Conservation (phyloP, 2,329 filamentous ascomycete genomes). For the Nothopassalora personata region DNA sequence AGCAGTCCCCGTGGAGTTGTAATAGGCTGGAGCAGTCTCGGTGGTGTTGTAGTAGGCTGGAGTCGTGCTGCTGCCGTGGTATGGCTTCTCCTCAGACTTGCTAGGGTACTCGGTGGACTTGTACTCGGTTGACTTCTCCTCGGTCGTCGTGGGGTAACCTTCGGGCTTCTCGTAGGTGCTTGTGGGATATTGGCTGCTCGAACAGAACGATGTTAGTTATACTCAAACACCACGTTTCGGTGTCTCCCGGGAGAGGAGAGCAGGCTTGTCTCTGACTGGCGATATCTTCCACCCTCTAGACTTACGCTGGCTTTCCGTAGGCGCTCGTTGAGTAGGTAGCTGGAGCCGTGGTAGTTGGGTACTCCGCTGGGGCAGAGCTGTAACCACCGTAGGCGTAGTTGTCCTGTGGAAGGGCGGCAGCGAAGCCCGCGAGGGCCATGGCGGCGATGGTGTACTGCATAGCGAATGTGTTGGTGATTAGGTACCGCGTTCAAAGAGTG, state of each 20-base stretch:
- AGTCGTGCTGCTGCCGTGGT: not conserved
- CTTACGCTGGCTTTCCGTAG: not conserved
- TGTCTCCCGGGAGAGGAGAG: no score
- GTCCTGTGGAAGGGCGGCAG: not conserved
- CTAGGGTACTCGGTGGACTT: not conserved
- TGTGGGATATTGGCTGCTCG: not conserved
- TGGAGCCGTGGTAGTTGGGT: not conserved
- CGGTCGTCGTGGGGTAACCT: not conserved
- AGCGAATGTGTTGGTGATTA: not conserved
- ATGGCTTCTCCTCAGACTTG: not conserved
- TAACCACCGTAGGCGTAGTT: not conserved
- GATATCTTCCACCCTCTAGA: no score
- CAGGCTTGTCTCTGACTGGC: no score
- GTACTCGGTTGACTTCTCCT: not conserved
- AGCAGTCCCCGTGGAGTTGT: not conserved
- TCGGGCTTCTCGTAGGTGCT: not conserved
- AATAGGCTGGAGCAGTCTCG: no score
- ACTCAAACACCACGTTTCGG: no score
- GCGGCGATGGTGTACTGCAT: not conserved
- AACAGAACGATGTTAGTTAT: no score
- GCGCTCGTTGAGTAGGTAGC: not conserved
- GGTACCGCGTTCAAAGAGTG: not conserved
- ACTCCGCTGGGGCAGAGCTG: not conserved
- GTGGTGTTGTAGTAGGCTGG: not conserved
- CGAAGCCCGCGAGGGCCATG: slow-evolving; percentile 1